Percentiles rank a stretch among this genome's conserved stretches.
Evolutionary conservation across 208 protist genomes (phyloP).

Genomic region (Leishmania tarentolae): DNA sequence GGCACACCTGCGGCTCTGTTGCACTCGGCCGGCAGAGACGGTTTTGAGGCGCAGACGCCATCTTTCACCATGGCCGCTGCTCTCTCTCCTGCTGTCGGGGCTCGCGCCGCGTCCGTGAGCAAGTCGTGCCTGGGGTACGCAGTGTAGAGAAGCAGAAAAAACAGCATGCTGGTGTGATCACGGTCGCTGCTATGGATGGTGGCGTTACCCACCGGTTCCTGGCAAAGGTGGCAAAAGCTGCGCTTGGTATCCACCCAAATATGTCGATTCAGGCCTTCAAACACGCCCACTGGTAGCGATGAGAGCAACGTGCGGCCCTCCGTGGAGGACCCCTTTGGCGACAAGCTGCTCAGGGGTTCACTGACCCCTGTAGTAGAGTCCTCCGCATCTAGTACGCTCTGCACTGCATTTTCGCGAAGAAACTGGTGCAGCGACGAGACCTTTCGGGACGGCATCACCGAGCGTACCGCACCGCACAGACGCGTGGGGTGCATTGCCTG

Average conservation of each 20-base stretch:
- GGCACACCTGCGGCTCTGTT: neutral
- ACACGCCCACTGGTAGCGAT: conserved; percentile 35
- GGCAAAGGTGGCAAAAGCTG: conserved; percentile 83
- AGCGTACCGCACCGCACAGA: neutral
- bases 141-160: conserved; percentile 84
- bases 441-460: neutral
- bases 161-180: conserved; percentile 84
- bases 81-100: conserved; percentile 2
- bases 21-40: neutral
- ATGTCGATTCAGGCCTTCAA: conserved; percentile 84
- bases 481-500: conserved; percentile 2
- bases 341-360: neutral
- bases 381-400: neutral
- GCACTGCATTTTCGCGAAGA: conserved; percentile 2
- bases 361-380: neutral
- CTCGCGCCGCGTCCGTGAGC: conserved; percentile 9
- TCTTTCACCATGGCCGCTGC: neutral
- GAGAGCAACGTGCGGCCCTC: conserved; percentile 33
- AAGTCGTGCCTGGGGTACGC: conserved; percentile 51
- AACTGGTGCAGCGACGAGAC: neutral
- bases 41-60: neutral
- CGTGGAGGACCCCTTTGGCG: conserved; percentile 38
- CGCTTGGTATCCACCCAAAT: conserved; percentile 67
- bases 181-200: conserved; percentile 72
- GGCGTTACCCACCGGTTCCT: conserved; percentile 69